Evolutionary conservation across 2,329 filamentous ascomycete species (phyloP), one percentile per base, ranked within the genome.

Genomic region (Neofusicoccum parvum): DNA sequence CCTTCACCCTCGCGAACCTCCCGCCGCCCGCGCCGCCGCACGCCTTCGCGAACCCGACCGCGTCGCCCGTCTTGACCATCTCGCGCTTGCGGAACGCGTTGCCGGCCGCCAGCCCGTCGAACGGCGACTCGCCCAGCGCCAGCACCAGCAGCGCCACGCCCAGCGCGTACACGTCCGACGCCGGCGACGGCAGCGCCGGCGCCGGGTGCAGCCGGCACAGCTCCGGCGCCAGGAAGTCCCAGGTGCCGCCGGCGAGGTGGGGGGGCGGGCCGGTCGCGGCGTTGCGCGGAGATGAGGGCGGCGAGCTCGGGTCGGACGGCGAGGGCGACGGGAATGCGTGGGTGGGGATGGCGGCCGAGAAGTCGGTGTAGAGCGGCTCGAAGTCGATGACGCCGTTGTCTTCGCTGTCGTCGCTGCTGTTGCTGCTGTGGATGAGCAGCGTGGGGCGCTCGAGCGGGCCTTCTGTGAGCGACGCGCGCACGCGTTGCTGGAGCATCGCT

Each of bases 121-220:
- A 83, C 0, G 81, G 81, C 48, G 75, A 78, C 5, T 70, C 69
- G 11, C 81, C 81, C 7, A 80, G 72, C n/a, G 81, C 70, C 5
- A 81, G 62, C n/a, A 72, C 74, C 5, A 83, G 71, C 10, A 83
- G 71, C 1, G 80, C 80, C 37, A 83, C 76, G 23, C 78, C 80
- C 6, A 83, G 73, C 46, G 77, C 76, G 76, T 81, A 83, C 20
- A 81, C 73, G 64, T 83, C 81, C 2, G 76, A 74, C 0, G 75
- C 70, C 2, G 72, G 70, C 0, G 76, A 78, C 1, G 71, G 71
- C 69, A 68, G 11, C 23, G 73, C 77, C 14, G 48, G 48, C 64
- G 66, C 75, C 67, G 64, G 72, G 17, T 70, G 65, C 6, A 60
- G 46, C 45, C 67, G 67, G 43, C 77, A 70, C 0, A 77, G 72